A percentile compares a stretch with the other conserved stretches of the same genome.
These are phyloP conservation scores for Thermothelomyces thermophilus DNA, from an alignment of 2,329 filamentous ascomycete genomes.

Conservation along the genomic window DNA sequence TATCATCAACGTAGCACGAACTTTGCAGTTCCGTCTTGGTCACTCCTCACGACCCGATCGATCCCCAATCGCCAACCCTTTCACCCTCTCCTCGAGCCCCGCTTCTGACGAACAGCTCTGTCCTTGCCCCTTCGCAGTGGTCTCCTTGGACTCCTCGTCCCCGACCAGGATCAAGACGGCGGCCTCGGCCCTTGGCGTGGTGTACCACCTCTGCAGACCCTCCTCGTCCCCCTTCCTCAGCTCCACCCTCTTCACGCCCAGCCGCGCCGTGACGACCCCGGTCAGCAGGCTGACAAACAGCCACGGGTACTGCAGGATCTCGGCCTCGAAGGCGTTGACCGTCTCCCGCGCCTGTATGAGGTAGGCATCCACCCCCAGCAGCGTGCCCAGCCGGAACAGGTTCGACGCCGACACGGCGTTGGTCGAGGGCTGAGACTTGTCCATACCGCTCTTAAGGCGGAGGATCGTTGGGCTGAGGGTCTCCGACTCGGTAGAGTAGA, in stretches of 20 bases:
- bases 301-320: constrained; percentile 89
- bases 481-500: constrained; percentile 62
- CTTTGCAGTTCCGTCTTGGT: too few species aligned
- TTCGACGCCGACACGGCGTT: constrained; percentile 86
- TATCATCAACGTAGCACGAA: too few species aligned
- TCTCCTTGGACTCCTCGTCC: not conserved
- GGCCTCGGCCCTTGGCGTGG: constrained; percentile 17
- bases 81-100: not conserved
- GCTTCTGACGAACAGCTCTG: not conserved
- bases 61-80: constrained; percentile 4
- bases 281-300: constrained; percentile 77
- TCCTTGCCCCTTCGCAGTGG: not conserved
- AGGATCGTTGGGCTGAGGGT: constrained; percentile 64
- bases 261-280: constrained; percentile 64
- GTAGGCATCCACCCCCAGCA: constrained; percentile 62
- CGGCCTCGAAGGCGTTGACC: constrained; percentile 78
- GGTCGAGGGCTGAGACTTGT: constrained; percentile 80
- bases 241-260: constrained; percentile 45
- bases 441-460: constrained; percentile 90
- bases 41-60: not conserved
- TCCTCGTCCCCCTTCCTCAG: constrained; percentile 8
- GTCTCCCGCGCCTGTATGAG: constrained; percentile 62
- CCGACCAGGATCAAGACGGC: constrained; percentile 13
- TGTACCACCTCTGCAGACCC: constrained; percentile 10
- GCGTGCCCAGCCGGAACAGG: constrained; percentile 67